phyloP scores from a whole-genome alignment of 495 filamentous ascomycete species.

The Emericellopsis terricola region DNA sequence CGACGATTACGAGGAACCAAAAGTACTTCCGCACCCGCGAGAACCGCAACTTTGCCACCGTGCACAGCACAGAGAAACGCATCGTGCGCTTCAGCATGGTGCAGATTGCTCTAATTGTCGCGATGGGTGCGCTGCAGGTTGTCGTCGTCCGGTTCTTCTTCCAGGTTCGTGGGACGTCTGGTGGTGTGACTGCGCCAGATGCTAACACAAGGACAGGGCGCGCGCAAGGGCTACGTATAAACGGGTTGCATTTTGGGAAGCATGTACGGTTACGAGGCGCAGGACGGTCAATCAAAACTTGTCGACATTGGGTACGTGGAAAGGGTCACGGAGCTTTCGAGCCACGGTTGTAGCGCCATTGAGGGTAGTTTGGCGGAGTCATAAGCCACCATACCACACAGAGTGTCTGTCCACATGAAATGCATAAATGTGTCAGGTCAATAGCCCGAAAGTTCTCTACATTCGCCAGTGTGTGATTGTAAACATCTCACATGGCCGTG shows the following conservation, averaged over 20 bases:
- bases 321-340: too few relatives aligned
- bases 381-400: too few relatives aligned
- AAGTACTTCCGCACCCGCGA: conserved; percentile 99
- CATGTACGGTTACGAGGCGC: background rate
- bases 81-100: conserved; percentile 97
- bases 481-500: too few relatives aligned
- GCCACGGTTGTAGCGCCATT: too few relatives aligned
- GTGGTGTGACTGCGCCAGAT: background rate
- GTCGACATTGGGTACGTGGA: too few relatives aligned
- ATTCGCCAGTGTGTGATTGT: too few relatives aligned
- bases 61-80: conserved; percentile 81
- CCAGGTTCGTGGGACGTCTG: conserved; percentile 37
- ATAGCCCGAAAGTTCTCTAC: too few relatives aligned
- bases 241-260: background rate
- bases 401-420: too few relatives aligned
- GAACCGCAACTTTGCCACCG: conserved; percentile 97
- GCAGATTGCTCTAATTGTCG: conserved; percentile 79
- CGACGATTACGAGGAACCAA: conserved; percentile 93
- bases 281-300: too few relatives aligned
- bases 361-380: too few relatives aligned
- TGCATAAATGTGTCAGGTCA: too few relatives aligned
- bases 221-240: conserved; percentile 42
- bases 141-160: conserved; percentile 98
- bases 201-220: conserved; percentile 21
- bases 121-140: conserved; percentile 93